Conservation (phyloP, 2,329 filamentous ascomycete species). For the Trichophyton mentagrophytes region DNA sequence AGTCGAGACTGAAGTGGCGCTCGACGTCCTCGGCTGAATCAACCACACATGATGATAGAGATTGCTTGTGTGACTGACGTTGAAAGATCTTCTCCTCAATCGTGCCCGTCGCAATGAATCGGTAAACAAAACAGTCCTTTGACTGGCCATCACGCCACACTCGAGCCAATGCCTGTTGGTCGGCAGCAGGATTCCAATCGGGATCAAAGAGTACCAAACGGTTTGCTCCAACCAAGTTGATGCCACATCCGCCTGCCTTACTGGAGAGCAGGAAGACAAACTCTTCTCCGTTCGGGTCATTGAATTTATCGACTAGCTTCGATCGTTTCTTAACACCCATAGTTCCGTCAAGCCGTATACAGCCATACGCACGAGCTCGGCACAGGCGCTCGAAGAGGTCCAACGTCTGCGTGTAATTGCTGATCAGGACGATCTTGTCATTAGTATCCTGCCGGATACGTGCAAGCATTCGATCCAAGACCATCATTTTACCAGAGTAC, state of each 20-base stretch:
- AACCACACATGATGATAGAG: constrained; percentile 87
- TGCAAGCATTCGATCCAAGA: constrained; percentile 94
- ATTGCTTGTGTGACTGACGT: constrained; percentile 95
- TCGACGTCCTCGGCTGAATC: constrained; percentile 96
- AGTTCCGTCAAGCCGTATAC: constrained; percentile 79
- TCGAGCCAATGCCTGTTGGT: constrained; percentile 90
- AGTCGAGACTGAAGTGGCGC: constrained; percentile 86
- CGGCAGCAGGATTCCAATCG: constrained; percentile 94
- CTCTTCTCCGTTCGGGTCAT: constrained; percentile 76
- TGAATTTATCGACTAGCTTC: constrained; percentile 96
- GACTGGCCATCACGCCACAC: constrained; percentile 99
- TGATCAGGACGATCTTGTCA: constrained; percentile 98
- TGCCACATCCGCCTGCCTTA: constrained; percentile 90
- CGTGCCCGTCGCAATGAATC: constrained; percentile 95
- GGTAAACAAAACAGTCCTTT: constrained; percentile 98
- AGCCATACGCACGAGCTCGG: constrained; percentile 70
- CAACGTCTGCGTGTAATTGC: constrained; percentile 92
- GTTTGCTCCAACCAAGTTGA: constrained; percentile 91
- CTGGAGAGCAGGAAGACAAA: constrained; percentile 94
- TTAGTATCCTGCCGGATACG: constrained; percentile 92
- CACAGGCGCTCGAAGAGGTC: constrained; percentile 90
- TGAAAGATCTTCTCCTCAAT: constrained; percentile 99
- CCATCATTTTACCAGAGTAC: constrained; percentile 98
- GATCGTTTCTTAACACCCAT: constrained; percentile 97
- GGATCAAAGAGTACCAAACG: constrained; percentile 92